Conservation (phyloP, 768 basidiomycete species). For the Calvatia gigantea region DNA sequence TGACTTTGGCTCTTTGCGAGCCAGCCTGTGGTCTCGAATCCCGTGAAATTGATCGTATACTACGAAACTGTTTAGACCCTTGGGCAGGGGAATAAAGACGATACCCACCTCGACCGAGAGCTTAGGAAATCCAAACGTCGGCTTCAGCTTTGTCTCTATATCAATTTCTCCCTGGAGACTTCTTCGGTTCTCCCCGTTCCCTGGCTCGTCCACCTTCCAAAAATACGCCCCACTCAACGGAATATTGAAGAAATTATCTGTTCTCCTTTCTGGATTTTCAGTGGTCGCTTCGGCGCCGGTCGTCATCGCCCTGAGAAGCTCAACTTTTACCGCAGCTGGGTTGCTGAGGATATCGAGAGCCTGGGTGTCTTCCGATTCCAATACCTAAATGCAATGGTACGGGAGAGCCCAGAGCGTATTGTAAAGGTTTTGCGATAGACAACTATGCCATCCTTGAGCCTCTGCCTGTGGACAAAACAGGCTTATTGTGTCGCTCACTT, state of each 20-base stretch:
- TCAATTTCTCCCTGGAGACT: conserved; percentile 6
- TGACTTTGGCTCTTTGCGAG: background rate
- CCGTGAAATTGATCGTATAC: conserved; percentile 2
- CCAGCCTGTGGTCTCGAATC: conserved; percentile 8
- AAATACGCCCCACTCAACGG: conserved; percentile 42
- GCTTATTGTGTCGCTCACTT: conserved; percentile 18
- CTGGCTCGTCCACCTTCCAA: conserved; percentile 30
- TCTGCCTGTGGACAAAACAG: background rate
- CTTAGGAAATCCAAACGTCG: conserved; percentile 6
- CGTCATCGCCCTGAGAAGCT: conserved; percentile 43
- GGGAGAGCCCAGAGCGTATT: conserved; percentile 46
- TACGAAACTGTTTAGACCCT: background rate
- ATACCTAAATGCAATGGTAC: conserved; percentile 48
- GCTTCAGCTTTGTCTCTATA: conserved; percentile 4
- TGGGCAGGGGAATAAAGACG: background rate
- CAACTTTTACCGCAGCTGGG: conserved; percentile 35
- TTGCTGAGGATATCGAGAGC: conserved; percentile 47
- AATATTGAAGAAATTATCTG: conserved; percentile 44
- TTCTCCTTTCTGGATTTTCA: conserved; percentile 31
- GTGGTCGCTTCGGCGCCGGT: conserved; percentile 46
- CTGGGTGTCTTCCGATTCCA: conserved; percentile 40
- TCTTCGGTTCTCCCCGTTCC: background rate
- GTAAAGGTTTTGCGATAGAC: conserved; percentile 47
- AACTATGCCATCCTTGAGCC: conserved; percentile 27
- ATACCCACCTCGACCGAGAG: conserved; percentile 8